Evolutionary conservation across 768 basidiomycete genomes (phyloP).

Genomic region (Leccinum fibrillosum): DNA sequence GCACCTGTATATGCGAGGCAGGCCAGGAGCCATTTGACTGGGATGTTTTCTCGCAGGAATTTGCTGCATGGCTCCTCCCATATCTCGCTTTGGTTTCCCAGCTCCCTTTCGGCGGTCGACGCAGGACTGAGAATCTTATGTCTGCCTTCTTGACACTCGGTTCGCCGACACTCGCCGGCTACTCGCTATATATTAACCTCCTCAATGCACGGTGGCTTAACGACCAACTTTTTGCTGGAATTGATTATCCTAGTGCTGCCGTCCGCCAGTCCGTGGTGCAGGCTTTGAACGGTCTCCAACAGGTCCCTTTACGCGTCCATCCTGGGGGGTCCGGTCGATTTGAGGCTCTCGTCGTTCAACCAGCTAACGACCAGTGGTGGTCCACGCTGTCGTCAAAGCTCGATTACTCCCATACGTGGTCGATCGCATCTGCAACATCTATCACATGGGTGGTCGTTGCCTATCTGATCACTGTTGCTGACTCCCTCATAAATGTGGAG

Average conservation of each 20-base stretch:
- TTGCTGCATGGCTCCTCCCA: slow-evolving; percentile 45
- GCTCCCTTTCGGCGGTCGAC: slow-evolving; percentile 44
- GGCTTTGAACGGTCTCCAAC: slow-evolving; percentile 40
- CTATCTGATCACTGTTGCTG: slow-evolving; percentile 26
- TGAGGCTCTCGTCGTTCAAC: slow-evolving; percentile 41
- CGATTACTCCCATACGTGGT: slow-evolving; percentile 40
- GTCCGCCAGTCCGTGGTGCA: slow-evolving; percentile 25
- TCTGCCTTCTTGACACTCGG: slow-evolving; percentile 43
- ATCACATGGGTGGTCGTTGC: slow-evolving; percentile 46
- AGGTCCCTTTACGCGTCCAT: slow-evolving; percentile 36
- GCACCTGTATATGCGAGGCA: slow-evolving; percentile 4
- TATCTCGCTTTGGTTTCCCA: slow-evolving; percentile 48
- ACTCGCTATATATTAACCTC: slow-evolving; percentile 42
- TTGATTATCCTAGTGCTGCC: slow-evolving; percentile 23
- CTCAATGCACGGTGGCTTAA: slow-evolving; percentile 44
- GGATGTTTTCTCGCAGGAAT: slow-evolving; percentile 32
- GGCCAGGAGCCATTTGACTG: slow-evolving; percentile 17
- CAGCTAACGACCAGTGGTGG: slow-evolving; percentile 46
- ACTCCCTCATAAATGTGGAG: slow-evolving; percentile 15
- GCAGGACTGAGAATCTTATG: slow-evolving; percentile 41
- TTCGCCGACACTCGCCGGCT: slow-evolving; percentile 43
- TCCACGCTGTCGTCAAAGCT: slow-evolving; percentile 29
- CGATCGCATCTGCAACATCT: slow-evolving; percentile 36
- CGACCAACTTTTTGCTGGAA: slow-evolving; percentile 27
- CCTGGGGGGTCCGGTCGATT: slow-evolving; percentile 28